These are phyloP conservation scores for Kluyveromyces marxianus DNA, from an alignment of 1,139 yeast genomes.

Conservation along the genomic window DNA sequence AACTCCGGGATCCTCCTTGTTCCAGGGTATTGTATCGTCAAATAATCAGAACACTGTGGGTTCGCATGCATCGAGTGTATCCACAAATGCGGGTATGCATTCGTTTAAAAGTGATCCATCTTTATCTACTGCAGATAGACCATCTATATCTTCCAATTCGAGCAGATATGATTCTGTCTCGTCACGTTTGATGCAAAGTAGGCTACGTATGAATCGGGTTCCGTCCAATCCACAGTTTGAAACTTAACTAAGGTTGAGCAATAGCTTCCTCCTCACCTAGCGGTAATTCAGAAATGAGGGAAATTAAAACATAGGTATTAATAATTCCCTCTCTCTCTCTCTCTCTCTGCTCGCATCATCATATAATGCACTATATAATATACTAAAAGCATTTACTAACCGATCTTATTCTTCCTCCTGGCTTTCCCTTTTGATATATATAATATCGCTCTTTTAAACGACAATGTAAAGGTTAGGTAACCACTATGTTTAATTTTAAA, in stretches of 20 bases:
- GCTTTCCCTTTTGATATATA: too few species aligned
- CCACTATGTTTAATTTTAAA: too few species aligned
- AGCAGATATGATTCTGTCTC: slow-evolving; percentile 3
- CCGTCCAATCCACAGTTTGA: neutral
- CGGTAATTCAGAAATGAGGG: too few species aligned
- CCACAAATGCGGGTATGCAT: neutral
- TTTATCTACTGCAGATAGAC: neutral
- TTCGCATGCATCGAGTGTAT: neutral
- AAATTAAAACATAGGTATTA: too few species aligned
- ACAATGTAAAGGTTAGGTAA: too few species aligned
- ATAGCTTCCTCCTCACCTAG: too few species aligned
- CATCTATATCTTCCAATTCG: neutral
- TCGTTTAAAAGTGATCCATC: neutral
- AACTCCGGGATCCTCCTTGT: slow-evolving; percentile 9
- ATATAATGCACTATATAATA: too few species aligned
- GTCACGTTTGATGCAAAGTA: slow-evolving; percentile 1
- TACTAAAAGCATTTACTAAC: too few species aligned
- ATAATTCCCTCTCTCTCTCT: too few species aligned
- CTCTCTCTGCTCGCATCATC: too few species aligned
- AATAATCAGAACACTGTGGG: neutral
- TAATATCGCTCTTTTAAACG: too few species aligned
- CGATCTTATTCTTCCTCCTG: too few species aligned
- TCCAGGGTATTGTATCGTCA: slow-evolving; percentile 1
- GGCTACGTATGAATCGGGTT: slow-evolving; percentile 1
- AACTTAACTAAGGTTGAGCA: neutral